Base-by-base conservation (phyloP, 495 filamentous ascomycete genomes). In the Ascobolus immersus region DNA sequence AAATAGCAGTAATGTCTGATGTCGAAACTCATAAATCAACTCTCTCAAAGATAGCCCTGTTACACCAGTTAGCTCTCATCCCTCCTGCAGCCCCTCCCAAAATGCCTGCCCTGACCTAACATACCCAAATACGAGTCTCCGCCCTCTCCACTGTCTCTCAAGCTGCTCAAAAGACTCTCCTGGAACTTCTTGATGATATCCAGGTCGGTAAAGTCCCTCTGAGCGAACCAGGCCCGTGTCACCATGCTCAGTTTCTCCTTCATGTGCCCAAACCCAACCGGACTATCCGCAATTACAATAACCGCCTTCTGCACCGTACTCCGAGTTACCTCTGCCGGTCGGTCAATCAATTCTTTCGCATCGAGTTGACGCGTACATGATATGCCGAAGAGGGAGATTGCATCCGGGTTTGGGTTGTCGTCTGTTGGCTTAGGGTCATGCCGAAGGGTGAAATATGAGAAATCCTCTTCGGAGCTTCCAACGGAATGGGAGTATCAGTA, bases 241-340 rank as follows among this genome's bases (percentile, higher is more conserved):
- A 96, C 82, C 30, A 89, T 69, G 21, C 80, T 73, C 47, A 68
- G 65, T 43, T 76, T 71, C 8, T 50, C 39, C 19, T 49, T 50
- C 30, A 65, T 30, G 28, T 50, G 51, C 7, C 58, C 59, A 47
- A 65, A 65, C 34, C 50, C 47, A 4, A 46, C 48, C 27, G 86
- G 86, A 39, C 66, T 79, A 53, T 90, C 80, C 29, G 80, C 78
- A 42, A 94, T 78, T 30, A 91, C 82, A 35, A 94, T 82, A n/a
- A 96, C 80, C 5, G 86, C 86, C 55, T 96, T 96, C 50, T 96
- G 86, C 20, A 96, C 86, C 2, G 86, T 93, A 32, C 77, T 86
- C 37, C 86, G 64, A 5, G 86, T 96, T 34, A 94, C 86, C 33
- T 94, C 89, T 18, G 76, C 60, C 1, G 80, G 73, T 28, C 77